Base-by-base conservation (phyloP, 495 filamentous ascomycete genomes). In the Elaphomyces granulatus region DNA sequence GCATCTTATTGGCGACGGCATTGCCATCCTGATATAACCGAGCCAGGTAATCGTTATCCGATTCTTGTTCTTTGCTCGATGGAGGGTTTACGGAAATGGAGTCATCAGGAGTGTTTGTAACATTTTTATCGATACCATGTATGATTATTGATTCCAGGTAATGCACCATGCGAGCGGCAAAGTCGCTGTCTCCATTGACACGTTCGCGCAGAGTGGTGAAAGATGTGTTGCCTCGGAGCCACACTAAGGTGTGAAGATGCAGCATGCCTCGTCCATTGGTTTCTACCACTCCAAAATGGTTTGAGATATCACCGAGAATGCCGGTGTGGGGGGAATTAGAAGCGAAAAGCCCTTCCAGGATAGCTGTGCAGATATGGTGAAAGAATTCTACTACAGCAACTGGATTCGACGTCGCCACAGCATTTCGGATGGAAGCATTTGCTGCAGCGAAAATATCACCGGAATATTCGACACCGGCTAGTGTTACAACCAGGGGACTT, bases 251-350 rank as follows among this genome's bases (percentile, higher is more conserved):
- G 20, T 49, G 46, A 1, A 51, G n/a, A 38, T 51, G 48, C 4
- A 48, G 38, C 41, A 51, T 51, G 8, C 48, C 45, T 38, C 45
- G 18, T 9, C 45, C 37, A 20, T 51, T 51, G 9, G 37, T 48
- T 16, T 51, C 48, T 4, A 48, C 37, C 12, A 51, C 48, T 2
- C 37, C 48, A 36, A 34, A 47, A 40, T 51, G 31, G 38, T 51
- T 44, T 2, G 43, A 44, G 26, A 51, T 2, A 30, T 51, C 37
- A 3, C 45, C 42, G 20, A 51, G 38, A 20, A 48, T 45, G 10
- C 46, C 37, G 4, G 4, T 23, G 9, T 26, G 3, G 4, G 18
- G 14, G 15, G 15, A 34, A 14, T 1, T 42, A 17, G 3, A 28
- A 15, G 9, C 17, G 3, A 45, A 17, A 12, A 45, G 36, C 7